Evolutionary conservation across 495 filamentous ascomycete genomes (phyloP).

Genomic region (Aspergillus baeticus): DNA sequence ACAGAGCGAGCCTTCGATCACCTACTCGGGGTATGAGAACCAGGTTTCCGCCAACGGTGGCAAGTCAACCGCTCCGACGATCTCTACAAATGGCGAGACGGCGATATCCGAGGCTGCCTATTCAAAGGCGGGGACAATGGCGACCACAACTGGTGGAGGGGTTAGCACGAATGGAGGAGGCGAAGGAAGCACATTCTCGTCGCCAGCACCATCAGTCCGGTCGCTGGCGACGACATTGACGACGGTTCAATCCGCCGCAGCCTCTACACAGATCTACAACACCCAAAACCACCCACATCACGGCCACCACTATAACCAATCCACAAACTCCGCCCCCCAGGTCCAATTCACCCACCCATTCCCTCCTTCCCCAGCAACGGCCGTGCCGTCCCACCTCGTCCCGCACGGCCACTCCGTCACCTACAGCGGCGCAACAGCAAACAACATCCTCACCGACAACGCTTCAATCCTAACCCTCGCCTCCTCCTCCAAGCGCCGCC

Average conservation of each 20-base stretch:
- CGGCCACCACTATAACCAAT: slow-evolving; percentile 43
- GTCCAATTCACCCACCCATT: slow-evolving; percentile 89
- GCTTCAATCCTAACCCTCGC: slow-evolving; percentile 96
- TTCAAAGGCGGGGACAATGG: slow-evolving; percentile 77
- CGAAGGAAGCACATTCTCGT: slow-evolving; percentile 85
- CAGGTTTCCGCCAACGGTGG: slow-evolving; percentile 59
- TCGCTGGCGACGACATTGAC: slow-evolving; percentile 94
- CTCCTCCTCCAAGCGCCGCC: slow-evolving; percentile 86
- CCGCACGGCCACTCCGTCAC: slow-evolving; percentile 72
- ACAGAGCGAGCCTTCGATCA: slow-evolving; percentile 52
- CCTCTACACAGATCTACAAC: slow-evolving; percentile 59
- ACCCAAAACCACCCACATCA: slow-evolving; percentile 35
- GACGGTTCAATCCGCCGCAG: slow-evolving; percentile 86
- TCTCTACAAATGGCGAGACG: slow-evolving; percentile 77
- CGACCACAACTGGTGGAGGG: slow-evolving; percentile 57
- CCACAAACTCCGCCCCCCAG: slow-evolving; percentile 45
- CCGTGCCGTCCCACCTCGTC: slow-evolving; percentile 76
- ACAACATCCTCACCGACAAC: slow-evolving; percentile 89
- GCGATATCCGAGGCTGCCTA: slow-evolving; percentile 70
- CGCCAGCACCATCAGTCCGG: slow-evolving; percentile 84
- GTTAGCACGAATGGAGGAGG: slow-evolving; percentile 67
- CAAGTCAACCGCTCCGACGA: slow-evolving; percentile 71
- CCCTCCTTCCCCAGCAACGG: slow-evolving; percentile 71
- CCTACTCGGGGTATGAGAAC: slow-evolving; percentile 58
- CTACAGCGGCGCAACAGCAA: slow-evolving; percentile 85